Base-by-base conservation (phyloP, 306 rosid species). In the Datisca glomerata region DNA sequence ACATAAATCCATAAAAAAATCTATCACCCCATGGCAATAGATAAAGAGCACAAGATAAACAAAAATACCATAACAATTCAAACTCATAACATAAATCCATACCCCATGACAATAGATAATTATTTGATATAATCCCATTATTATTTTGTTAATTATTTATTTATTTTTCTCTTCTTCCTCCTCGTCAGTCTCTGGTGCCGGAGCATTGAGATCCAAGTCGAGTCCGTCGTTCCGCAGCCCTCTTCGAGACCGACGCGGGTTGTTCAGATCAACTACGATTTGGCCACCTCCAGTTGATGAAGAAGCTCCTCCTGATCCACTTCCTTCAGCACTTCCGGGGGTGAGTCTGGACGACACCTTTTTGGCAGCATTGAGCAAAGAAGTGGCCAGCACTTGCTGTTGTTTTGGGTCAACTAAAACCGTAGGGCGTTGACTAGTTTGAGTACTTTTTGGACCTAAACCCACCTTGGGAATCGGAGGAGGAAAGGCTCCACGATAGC, bases 191-290 rank as follows among this genome's bases (percentile, higher is more conserved):
- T 41, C 68, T 0, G 56, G 31, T 1, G 68, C 39, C 13, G 48
- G 57, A 41, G 13, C 5, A 23, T 63, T 63, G 5, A 69, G 59
- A 45, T 69, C 75, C 43, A 69, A 48, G 2, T 20, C 37, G 1
- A 21, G 11, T 1, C 6, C 20, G 0, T 13, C 47, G 13, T 12
- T 11, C 9, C 9, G 8, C 27, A 21, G 25, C 4, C 24, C 7
- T 20, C 24, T 10, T 1, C 6, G 4, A 6, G 13, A 3, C 25
- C 20, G 47, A 6, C 46, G 23, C 0, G 55, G 55, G 12, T 45
- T 27, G 11, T 46, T 46, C 11, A 57, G 54, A 47, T 47, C 63
- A 13, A 38, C 34, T 16, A 34, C 13, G 31, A 13, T 1, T 8
- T 31, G 36, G 36, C 36, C n/a, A 14, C 36, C 12, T 12, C 36